phyloP scores from a whole-genome alignment of 306 rosid species.

The Vicia faba region DNA sequence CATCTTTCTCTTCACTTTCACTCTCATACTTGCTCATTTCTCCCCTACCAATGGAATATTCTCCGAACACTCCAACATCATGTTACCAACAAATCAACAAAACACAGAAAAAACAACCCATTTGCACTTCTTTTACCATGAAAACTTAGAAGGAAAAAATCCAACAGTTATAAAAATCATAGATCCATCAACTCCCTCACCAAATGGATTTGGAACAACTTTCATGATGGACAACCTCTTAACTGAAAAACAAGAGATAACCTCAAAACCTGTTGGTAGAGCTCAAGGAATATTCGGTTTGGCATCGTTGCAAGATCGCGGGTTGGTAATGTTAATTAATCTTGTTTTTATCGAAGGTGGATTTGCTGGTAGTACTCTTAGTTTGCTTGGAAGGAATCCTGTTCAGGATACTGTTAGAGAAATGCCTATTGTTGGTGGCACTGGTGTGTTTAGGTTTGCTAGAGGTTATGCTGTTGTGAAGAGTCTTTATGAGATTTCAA shows the following conservation, averaged over 20 bases:
- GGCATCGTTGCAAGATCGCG: slow-evolving; percentile 30
- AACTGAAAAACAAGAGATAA: slow-evolving; percentile 9
- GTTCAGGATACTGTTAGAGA: slow-evolving; percentile 32
- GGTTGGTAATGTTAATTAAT: slow-evolving; percentile 39
- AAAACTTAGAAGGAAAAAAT: slow-evolving; percentile 28
- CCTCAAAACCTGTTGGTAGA: slow-evolving; percentile 32
- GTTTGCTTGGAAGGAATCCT: slow-evolving; percentile 42
- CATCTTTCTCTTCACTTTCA: slow-evolving; percentile 1
- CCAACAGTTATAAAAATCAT: slow-evolving; percentile 27
- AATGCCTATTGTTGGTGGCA: slow-evolving; percentile 41
- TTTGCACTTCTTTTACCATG: slow-evolving; percentile 39
- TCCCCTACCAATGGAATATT: slow-evolving; percentile 1
- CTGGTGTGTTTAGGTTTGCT: slow-evolving; percentile 34
- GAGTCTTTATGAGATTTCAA: slow-evolving; percentile 28
- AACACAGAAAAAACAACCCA: slow-evolving; percentile 21
- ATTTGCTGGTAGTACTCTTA: slow-evolving; percentile 30
- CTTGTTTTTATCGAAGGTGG: slow-evolving; percentile 20
- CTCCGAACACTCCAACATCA: slow-evolving; percentile 36
- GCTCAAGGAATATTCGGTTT: slow-evolving; percentile 37
- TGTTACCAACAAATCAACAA: slow-evolving; percentile 24
- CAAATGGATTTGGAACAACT: slow-evolving; percentile 17
- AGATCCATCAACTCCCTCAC: not conserved
- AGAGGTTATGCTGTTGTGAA: slow-evolving; percentile 34
- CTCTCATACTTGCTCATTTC: not conserved
- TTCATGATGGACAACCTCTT: slow-evolving; percentile 40